Evolutionary conservation across 1,139 yeast genomes (phyloP).

Genomic region (Suhomyces choctaworum): DNA sequence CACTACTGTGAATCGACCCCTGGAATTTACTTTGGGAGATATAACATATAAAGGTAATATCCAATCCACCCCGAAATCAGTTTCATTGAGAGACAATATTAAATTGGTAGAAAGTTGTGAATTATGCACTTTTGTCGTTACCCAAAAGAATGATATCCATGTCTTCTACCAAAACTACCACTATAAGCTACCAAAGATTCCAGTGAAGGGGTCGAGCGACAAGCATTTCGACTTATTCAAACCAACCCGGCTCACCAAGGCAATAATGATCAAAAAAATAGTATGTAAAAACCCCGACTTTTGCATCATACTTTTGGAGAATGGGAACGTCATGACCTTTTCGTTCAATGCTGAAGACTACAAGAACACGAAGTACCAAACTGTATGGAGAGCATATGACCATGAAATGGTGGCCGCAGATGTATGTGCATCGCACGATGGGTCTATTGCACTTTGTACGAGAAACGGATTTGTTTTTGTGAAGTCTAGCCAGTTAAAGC

Average conservation of each 20-base stretch:
- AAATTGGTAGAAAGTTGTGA: slow-evolving; percentile 68
- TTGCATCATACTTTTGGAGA: slow-evolving; percentile 48
- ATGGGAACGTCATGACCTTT: slow-evolving; percentile 52
- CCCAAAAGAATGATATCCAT: slow-evolving; percentile 60
- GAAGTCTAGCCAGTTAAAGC: slow-evolving; percentile 25
- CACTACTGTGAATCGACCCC: slow-evolving; percentile 17
- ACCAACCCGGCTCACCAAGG: slow-evolving; percentile 50
- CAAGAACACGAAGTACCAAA: slow-evolving; percentile 36
- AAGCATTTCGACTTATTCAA: slow-evolving; percentile 53
- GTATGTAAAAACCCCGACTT: slow-evolving; percentile 36
- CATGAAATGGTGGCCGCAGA: slow-evolving; percentile 54
- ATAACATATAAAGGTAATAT: slow-evolving; percentile 35
- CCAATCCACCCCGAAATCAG: slow-evolving; percentile 44
- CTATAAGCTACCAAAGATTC: slow-evolving; percentile 46
- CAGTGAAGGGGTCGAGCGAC: slow-evolving; percentile 32
- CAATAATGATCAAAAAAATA: slow-evolving; percentile 34
- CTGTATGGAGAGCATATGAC: slow-evolving; percentile 57
- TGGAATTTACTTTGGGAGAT: slow-evolving; percentile 32
- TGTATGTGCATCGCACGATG: slow-evolving; percentile 68
- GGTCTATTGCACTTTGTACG: slow-evolving; percentile 68
- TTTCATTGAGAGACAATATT: slow-evolving; percentile 51
- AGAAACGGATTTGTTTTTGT: slow-evolving; percentile 63
- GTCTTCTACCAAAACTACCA: slow-evolving; percentile 62
- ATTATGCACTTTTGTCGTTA: slow-evolving; percentile 65
- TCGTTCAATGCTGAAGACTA: slow-evolving; percentile 26